Percentiles rank a stretch among this genome's conserved stretches.
These are phyloP conservation scores for Neurospora tetrasperma DNA, from an alignment of 495 filamentous ascomycete genomes.

Conservation along the genomic window DNA sequence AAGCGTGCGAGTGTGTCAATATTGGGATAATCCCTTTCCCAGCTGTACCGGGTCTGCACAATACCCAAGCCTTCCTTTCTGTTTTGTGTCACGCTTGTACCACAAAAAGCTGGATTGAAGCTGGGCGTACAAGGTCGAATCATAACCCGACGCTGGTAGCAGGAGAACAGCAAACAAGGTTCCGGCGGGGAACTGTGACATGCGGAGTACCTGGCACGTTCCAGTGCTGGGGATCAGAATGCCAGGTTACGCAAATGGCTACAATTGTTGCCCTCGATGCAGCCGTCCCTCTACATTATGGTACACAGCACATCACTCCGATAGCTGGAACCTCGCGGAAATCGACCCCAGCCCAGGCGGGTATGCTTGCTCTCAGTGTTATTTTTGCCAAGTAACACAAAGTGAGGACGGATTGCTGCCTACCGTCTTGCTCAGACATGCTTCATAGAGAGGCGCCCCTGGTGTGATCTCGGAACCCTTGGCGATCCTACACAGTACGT, in stretches of 20 bases:
- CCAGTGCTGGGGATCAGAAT: not conserved
- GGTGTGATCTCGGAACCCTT: not conserved
- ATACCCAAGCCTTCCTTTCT: not conserved
- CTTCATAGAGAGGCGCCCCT: not conserved
- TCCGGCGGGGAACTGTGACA: not conserved
- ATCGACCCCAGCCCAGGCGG: not conserved
- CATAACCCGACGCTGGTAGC: not conserved
- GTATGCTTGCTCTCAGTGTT: not conserved
- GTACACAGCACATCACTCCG: not conserved
- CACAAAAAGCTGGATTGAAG: not conserved
- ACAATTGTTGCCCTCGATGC: not conserved
- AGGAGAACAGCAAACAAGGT: not conserved
- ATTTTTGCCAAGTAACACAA: not conserved
- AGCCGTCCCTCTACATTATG: not conserved
- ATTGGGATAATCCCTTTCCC: not conserved
- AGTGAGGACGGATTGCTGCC: not conserved
- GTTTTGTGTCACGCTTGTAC: not conserved
- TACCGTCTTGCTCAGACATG: not conserved
- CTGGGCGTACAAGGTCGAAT: not conserved
- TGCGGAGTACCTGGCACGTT: not conserved
- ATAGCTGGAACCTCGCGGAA: not conserved
- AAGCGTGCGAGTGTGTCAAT: not conserved
- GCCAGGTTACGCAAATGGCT: not conserved
- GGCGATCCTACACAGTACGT: not conserved
- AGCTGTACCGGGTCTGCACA: not conserved